Percentiles rank a stretch among this genome's conserved stretches.
phyloP scores from a whole-genome alignment of 1,139 yeast species.

The Meyerozyma smithsonii region DNA sequence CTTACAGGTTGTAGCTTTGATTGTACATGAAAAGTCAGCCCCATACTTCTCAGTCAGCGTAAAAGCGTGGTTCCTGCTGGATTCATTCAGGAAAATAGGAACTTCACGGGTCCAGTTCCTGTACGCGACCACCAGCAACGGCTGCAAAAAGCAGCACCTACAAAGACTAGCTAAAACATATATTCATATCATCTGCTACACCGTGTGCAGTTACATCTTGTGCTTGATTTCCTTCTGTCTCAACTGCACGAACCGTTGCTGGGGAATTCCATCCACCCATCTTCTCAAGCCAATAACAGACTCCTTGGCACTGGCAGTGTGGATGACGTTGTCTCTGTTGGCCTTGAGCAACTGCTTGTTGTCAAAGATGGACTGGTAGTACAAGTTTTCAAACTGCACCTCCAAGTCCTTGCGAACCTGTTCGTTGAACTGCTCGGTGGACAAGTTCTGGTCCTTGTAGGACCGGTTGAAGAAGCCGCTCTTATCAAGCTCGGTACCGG shows the following conservation, averaged over 20 bases:
- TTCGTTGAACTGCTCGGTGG: constrained; percentile 58
- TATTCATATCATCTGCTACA: not conserved
- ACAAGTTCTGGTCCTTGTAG: constrained; percentile 34
- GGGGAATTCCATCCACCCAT: constrained; percentile 76
- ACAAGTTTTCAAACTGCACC: constrained; percentile 43
- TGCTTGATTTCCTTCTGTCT: constrained; percentile 55
- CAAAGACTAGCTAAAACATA: no score
- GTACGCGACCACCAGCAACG: no score
- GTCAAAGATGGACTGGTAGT: constrained; percentile 53
- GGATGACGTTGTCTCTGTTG: constrained; percentile 42
- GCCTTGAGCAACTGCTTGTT: constrained; percentile 57
- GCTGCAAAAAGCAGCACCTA: no score
- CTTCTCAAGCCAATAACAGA: constrained; percentile 61
- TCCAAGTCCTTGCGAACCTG: constrained; percentile 45
- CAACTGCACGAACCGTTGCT: constrained; percentile 56
- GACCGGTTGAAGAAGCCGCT: constrained; percentile 61
- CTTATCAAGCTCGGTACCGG: constrained; percentile 51
- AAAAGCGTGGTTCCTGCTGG: no score
- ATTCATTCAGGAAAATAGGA: no score
- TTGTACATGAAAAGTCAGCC: no score
- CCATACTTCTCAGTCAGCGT: no score
- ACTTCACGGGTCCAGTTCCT: no score
- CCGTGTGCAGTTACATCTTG: constrained; percentile 39
- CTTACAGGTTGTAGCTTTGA: no score
- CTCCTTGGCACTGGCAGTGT: constrained; percentile 59